Evolutionary conservation across 768 basidiomycete genomes (phyloP), one percentile per base, ranked within the genome.

Genomic region (Calvatia gigantea): DNA sequence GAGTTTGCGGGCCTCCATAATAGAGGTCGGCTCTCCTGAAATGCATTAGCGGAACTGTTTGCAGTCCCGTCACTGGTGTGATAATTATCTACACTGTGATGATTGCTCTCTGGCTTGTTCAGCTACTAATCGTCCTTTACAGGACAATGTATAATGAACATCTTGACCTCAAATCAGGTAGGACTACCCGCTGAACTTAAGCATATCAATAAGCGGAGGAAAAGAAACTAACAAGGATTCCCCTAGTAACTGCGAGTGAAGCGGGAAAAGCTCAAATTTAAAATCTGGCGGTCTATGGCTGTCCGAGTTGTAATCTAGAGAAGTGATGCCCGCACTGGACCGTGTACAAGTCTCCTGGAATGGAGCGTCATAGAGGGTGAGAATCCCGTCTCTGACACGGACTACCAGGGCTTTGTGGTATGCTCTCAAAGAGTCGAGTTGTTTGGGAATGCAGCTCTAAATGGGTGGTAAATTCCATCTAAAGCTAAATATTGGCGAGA

Each of bases 191-290:
- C 85, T 85, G 83, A 86, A 87, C 83, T 87, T 87, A 86, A 87
- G 86, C 85, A 86, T 86, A 87, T 87, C 83, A 87, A 85, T 86
- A 86, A 88, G 86, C 81, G 81, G 85, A 87, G 86, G 86, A 87
- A 87, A 88, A 88, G 86, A 86, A 88, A 88, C 84, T 86, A 87
- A 87, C 86, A 81, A 85, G 85, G 86, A 86, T 87, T 87, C 83
- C 86, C 84, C 79, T 84, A 86, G 86, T 87, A 87, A 84, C 86
- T 83, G 85, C 83, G 82, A 87, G 86, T 85, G 86, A 86, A 87
- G 82, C 74, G 82, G 85, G 84, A 87, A 81, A 73, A 85, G 83
- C 85, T 86, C 85, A 86, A 86, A 84, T 85, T 86, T 85, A 75
- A 78, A 86, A 86, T 85, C 85, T 85, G 85, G 78, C 75, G 65